phyloP scores from a whole-genome alignment of 2,329 filamentous ascomycete genomes.

The Colletotrichum liriopes region DNA sequence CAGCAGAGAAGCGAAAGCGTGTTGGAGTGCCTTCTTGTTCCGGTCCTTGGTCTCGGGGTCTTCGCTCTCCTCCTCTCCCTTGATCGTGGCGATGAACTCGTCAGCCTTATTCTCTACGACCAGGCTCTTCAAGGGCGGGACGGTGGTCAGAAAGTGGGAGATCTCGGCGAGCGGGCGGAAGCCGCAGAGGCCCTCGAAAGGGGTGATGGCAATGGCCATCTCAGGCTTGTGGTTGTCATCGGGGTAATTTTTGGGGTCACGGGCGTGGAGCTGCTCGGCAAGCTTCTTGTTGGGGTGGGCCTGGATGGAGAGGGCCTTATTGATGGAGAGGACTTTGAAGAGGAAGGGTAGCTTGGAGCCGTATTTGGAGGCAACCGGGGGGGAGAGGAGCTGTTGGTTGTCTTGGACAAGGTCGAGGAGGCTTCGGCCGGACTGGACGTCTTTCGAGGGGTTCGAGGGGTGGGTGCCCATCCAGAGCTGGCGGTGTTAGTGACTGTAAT shows the following conservation, averaged over 20 bases:
- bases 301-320: conserved; percentile 96
- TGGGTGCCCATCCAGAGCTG: conserved; percentile 99
- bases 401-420: conserved; percentile 90
- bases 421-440: conserved; percentile 85
- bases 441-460: conserved; percentile 93
- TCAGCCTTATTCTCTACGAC: conserved; percentile 76
- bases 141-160: conserved; percentile 80
- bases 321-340: conserved; percentile 97
- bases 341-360: conserved; percentile 91
- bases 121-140: conserved; percentile 73
- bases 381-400: conserved; percentile 86
- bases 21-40: conserved; percentile 86
- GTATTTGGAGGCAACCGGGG: conserved; percentile 81
- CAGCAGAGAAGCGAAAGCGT: conserved; percentile 86
- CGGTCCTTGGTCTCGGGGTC: conserved; percentile 77
- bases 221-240: conserved; percentile 99
- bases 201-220: conserved; percentile 98
- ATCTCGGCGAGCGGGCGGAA: conserved; percentile 93
- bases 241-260: conserved; percentile 94
- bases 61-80: conserved; percentile 59
- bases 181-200: conserved; percentile 95
- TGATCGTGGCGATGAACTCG: conserved; percentile 66
- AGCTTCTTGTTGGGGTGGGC: conserved; percentile 95
- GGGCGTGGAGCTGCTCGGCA: conserved; percentile 88
- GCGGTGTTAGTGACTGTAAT: conserved; percentile 30